A percentile compares a stretch with the other conserved stretches of the same genome.
phyloP scores from a whole-genome alignment of 2,329 filamentous ascomycete genomes.

The Pseudogymnoascus sp. region DNA sequence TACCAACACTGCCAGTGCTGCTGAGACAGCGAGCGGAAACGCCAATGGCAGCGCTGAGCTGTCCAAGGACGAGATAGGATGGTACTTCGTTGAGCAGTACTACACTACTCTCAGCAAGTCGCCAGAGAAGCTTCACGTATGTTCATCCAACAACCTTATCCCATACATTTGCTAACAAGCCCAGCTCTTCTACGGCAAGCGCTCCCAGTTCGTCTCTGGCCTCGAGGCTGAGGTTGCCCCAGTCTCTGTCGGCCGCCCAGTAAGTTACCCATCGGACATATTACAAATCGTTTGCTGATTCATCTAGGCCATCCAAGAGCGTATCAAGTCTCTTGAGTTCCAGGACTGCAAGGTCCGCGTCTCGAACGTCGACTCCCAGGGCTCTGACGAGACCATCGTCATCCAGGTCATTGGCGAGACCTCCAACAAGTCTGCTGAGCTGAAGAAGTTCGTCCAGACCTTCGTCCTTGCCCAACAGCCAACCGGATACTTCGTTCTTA shows the following conservation, averaged over 20 bases:
- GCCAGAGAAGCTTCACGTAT: constrained; percentile 82
- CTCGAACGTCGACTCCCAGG: constrained; percentile 94
- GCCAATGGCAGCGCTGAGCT: constrained; percentile 40
- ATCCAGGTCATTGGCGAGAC: constrained; percentile 98
- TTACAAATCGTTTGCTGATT: constrained; percentile 17
- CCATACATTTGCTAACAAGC: constrained; percentile 16
- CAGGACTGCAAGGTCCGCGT: constrained; percentile 98
- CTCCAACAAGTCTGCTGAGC: constrained; percentile 84
- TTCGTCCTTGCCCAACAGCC: constrained; percentile 95
- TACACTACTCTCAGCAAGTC: constrained; percentile 95
- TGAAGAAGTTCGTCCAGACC: constrained; percentile 95
- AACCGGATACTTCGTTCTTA: constrained; percentile 95
- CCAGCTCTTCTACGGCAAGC: constrained; percentile 90
- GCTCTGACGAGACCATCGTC: constrained; percentile 86
- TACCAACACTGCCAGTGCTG: constrained; percentile 26
- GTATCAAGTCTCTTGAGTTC: constrained; percentile 87
- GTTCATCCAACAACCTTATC: constrained; percentile 24
- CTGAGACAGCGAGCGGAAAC: constrained; percentile 25
- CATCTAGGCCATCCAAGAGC: constrained; percentile 77
- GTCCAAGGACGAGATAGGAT: constrained; percentile 90
- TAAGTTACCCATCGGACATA: constrained; percentile 40
- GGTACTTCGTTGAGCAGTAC: constrained; percentile 99
- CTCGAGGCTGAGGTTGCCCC: constrained; percentile 81
- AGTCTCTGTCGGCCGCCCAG: constrained; percentile 80
- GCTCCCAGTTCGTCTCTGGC: constrained; percentile 89